phyloP scores from a whole-genome alignment of 768 basidiomycete genomes.

The Favolaschia claudopus region DNA sequence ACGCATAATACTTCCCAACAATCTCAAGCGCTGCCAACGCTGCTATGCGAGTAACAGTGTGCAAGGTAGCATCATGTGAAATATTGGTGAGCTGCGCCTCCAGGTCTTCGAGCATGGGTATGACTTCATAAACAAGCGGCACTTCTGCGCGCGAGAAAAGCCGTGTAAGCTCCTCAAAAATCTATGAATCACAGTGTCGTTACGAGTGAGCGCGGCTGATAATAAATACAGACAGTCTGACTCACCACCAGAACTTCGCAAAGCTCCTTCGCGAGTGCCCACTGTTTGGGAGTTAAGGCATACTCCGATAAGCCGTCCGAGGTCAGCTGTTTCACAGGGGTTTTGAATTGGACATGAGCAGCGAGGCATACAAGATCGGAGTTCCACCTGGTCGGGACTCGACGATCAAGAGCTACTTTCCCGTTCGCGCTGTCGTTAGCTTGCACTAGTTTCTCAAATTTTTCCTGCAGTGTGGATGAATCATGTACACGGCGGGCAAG shows the following conservation, averaged over 20 bases:
- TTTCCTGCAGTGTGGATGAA: constrained; percentile 28
- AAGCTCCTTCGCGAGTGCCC: constrained; percentile 36
- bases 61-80: constrained; percentile 12
- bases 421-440: constrained; percentile 8
- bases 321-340: constrained; percentile 31
- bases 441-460: constrained; percentile 33
- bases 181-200: constrained; percentile 20
- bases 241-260: constrained; percentile 33
- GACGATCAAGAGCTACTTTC: constrained; percentile 28
- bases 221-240: neutral
- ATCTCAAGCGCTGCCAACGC: constrained; percentile 18
- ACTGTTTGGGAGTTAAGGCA: constrained; percentile 29
- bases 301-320: constrained; percentile 27
- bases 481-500: constrained; percentile 37
- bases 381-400: constrained; percentile 42
- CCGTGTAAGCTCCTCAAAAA: constrained; percentile 32
- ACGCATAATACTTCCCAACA: constrained; percentile 30
- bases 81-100: constrained; percentile 14
- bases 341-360: constrained; percentile 34
- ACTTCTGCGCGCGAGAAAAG: constrained; percentile 33
- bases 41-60: constrained; percentile 12
- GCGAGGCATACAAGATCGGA: constrained; percentile 36
- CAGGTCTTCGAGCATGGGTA: constrained; percentile 28
- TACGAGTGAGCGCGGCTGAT: neutral
- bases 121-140: constrained; percentile 29